Evolutionary conservation across 1,284 basidiomycete species (phyloP).

Genomic region (Puccinia polysora): DNA sequence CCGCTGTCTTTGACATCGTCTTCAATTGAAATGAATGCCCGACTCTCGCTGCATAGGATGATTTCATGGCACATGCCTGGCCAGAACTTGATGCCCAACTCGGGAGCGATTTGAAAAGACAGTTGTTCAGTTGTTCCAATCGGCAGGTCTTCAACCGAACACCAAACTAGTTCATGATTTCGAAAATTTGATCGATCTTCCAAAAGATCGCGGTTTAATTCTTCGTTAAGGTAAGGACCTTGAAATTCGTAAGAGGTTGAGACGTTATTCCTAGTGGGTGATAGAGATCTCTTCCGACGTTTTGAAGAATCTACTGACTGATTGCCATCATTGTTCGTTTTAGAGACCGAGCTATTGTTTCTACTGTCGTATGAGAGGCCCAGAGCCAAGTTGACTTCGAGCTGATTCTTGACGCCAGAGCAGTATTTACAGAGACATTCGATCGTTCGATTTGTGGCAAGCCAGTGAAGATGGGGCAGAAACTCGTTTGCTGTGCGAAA

Average conservation of each 20-base stretch:
- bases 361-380: not conserved
- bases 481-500: constrained; percentile 76
- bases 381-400: constrained; percentile 59
- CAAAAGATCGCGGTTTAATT: constrained; percentile 15
- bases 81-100: constrained; percentile 35
- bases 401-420: constrained; percentile 61
- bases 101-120: not conserved
- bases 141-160: constrained; percentile 8
- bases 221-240: constrained; percentile 24
- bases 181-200: constrained; percentile 37
- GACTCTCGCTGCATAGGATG: constrained; percentile 5
- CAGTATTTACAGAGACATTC: constrained; percentile 76
- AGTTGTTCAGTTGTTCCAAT: not conserved
- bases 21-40: constrained; percentile 4
- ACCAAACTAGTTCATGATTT: constrained; percentile 37
- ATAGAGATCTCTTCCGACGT: not conserved
- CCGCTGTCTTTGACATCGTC: constrained; percentile 16
- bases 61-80: constrained; percentile 26
- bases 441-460: constrained; percentile 44
- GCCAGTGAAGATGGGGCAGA: constrained; percentile 71
- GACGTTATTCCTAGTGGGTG: constrained; percentile 8
- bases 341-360: not conserved
- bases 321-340: not conserved
- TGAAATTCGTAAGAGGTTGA: constrained; percentile 5
- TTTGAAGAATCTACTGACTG: not conserved